Conservation (phyloP, 2,329 filamentous ascomycete species). For the Pseudogymnoascus sp. region DNA sequence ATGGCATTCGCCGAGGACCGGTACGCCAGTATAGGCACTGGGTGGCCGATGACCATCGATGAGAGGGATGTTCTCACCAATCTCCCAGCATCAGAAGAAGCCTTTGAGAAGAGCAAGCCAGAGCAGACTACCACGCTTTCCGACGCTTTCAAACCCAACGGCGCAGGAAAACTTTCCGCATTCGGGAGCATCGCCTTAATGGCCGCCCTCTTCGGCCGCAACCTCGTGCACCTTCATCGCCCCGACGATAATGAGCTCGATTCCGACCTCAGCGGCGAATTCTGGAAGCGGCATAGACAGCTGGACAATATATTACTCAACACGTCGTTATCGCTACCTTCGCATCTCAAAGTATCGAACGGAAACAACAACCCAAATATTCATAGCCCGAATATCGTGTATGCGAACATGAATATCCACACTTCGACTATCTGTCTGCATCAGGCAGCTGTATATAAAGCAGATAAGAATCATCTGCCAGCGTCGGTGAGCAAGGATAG, state of each 20-base stretch:
- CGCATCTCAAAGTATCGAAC: slow-evolving; percentile 70
- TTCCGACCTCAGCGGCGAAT: slow-evolving; percentile 80
- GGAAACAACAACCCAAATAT: slow-evolving; percentile 36
- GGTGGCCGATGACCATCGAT: slow-evolving; percentile 92
- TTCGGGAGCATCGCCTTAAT: slow-evolving; percentile 76
- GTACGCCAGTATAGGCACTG: slow-evolving; percentile 91
- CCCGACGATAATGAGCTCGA: slow-evolving; percentile 74
- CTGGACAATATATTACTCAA: slow-evolving; percentile 88
- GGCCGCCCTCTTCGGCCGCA: slow-evolving; percentile 84
- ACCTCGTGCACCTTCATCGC: slow-evolving; percentile 82
- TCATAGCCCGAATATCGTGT: slow-evolving; percentile 74
- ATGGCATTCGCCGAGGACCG: slow-evolving; percentile 84
- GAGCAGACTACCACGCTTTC: slow-evolving; percentile 62
- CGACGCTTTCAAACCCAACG: slow-evolving; percentile 60
- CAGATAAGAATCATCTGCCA: slow-evolving; percentile 76
- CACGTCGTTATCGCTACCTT: slow-evolving; percentile 74
- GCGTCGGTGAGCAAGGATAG: slow-evolving; percentile 75
- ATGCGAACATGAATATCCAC: slow-evolving; percentile 94
- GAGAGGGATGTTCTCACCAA: slow-evolving; percentile 85
- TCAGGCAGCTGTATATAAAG: slow-evolving; percentile 95
- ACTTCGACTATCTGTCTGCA: slow-evolving; percentile 96
- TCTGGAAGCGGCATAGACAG: slow-evolving; percentile 86
- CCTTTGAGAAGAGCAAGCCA: slow-evolving; percentile 70
- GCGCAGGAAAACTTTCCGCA: slow-evolving; percentile 64
- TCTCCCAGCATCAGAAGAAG: slow-evolving; percentile 74